Evolutionary conservation across 805 yeast genomes (phyloP).

Genomic region (Metschnikowia lunata): DNA sequence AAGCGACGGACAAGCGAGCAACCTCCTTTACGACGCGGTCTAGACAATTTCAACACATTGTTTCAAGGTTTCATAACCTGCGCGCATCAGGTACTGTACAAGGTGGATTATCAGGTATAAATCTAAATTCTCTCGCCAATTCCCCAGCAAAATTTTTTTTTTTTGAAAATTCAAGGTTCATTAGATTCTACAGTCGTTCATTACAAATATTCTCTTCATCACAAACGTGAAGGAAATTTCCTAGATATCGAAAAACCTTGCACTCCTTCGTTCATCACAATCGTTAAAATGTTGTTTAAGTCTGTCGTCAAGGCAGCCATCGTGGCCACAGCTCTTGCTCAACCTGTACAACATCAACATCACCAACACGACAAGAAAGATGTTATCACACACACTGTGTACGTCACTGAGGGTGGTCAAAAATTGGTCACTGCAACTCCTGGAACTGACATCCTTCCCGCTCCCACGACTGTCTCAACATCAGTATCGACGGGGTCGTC

Average conservation of each 20-base stretch:
- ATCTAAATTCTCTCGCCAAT: slow-evolving; percentile 1
- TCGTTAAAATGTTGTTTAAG: slow-evolving; percentile 42
- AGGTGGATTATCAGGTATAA: slow-evolving; percentile 1
- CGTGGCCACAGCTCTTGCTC: slow-evolving; percentile 49
- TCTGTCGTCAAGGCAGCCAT: slow-evolving; percentile 46
- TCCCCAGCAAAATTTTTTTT: slow-evolving; percentile 1
- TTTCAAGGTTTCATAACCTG: slow-evolving; percentile 4
- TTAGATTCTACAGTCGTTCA: slow-evolving; percentile 37
- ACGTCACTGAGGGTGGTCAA: slow-evolving; percentile 43
- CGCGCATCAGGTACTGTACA: slow-evolving; percentile 1
- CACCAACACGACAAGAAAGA: slow-evolving; percentile 48
- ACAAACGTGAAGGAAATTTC: slow-evolving; percentile 10
- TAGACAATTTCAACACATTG: slow-evolving; percentile 2
- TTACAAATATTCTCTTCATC: slow-evolving; percentile 16
- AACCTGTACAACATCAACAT: slow-evolving; percentile 61
- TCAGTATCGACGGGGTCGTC: slow-evolving; percentile 22
- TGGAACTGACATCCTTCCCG: neutral
- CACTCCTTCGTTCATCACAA: slow-evolving; percentile 3
- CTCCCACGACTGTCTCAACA: slow-evolving; percentile 1
- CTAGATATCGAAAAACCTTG: slow-evolving; percentile 22
- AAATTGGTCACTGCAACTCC: slow-evolving; percentile 18
- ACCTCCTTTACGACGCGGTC: slow-evolving; percentile 4
- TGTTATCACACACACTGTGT: slow-evolving; percentile 46
- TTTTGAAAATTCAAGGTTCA: slow-evolving; percentile 15
- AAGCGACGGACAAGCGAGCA: too few relatives aligned